Base-by-base conservation (phyloP, 805 yeast genomes). In the Candida bentonensis region DNA sequence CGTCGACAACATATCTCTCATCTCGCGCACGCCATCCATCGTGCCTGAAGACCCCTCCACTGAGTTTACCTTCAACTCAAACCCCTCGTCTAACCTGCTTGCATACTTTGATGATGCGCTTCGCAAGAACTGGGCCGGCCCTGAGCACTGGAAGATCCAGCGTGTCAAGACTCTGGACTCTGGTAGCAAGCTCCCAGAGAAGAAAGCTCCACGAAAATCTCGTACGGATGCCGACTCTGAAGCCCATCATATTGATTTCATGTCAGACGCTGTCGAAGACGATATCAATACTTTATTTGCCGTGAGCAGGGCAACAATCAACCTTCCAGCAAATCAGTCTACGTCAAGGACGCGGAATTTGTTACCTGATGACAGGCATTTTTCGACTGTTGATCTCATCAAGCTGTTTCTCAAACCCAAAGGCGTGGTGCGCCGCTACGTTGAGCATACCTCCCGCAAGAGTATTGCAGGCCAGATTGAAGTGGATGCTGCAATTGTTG, bases 101-200 rank as follows among this genome's bases (percentile, higher is more conserved):
- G 81, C 87, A 2, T 82, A 85, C 57, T 86, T 86, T 60, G 95
- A 88, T 57, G 78, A 76, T 44, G 70, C 76, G 20, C 68, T 85
- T 61, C 73, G 69, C 46, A 64, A 69, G 25, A 82, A 77, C 57
- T 88, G 96, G 96, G 74, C 94, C 23, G 96, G 96, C 5, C 82
- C 89, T 13, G 89, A 84, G 51, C 94, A 85, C 62, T 89, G 96
- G 96, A 82, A 82, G 61, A 81, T 89, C 9, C 66, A 72, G 36
- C 72, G 76, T 13, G 60, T 80, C 41, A 79, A 76, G 53, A 51
- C 30, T 23, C 44, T 44, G 11, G 25, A 42, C 15, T 42, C 39
- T 26, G 21, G 23, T 33, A 39, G 42, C 20, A n/a, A 7, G 15
- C 28, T 15, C n/a, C 22, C 39, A 11, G 40, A 27, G 36, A 47